A percentile compares a stretch with the other conserved stretches of the same genome.
phyloP scores from a whole-genome alignment of 2,329 filamentous ascomycete genomes.

The Emmonsiellopsis sp. region DNA sequence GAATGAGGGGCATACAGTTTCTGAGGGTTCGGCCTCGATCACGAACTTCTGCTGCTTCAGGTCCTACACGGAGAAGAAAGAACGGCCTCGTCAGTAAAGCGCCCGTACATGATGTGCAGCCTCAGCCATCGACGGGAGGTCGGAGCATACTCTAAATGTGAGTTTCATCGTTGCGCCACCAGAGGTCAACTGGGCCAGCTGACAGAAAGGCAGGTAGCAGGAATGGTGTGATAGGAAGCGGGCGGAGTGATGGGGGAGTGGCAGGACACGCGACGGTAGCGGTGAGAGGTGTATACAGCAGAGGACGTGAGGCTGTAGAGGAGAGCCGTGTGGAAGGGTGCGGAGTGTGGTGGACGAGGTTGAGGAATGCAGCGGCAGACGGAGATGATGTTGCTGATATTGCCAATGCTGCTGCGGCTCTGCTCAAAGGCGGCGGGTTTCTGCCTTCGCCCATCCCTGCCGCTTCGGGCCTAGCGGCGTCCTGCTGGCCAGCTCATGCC shows the following conservation, averaged over 20 bases:
- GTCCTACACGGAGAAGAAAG: conserved; percentile 50
- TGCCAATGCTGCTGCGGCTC: neutral
- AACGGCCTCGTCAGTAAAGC: neutral
- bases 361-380: neutral
- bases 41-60: conserved; percentile 98
- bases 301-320: no score
- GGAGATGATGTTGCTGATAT: neutral
- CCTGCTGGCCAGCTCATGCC: neutral
- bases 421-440: neutral
- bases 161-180: conserved; percentile 12
- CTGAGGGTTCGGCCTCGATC: conserved; percentile 86
- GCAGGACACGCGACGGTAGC: neutral
- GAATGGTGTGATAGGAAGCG: neutral
- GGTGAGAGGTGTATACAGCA: no score
- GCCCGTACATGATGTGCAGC: neutral
- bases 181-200: neutral
- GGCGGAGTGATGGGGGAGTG: neutral
- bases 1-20: conserved; percentile 57
- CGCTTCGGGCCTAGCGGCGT: neutral
- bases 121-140: neutral
- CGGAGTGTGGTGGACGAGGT: neutral
- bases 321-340: no score
- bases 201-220: neutral
- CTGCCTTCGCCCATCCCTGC: neutral
- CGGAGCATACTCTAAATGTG: conserved; percentile 13